Evolutionary conservation across 2,329 filamentous ascomycete genomes (phyloP), one percentile per base, ranked within the genome.

Genomic region (Grosmannia clavigera): DNA sequence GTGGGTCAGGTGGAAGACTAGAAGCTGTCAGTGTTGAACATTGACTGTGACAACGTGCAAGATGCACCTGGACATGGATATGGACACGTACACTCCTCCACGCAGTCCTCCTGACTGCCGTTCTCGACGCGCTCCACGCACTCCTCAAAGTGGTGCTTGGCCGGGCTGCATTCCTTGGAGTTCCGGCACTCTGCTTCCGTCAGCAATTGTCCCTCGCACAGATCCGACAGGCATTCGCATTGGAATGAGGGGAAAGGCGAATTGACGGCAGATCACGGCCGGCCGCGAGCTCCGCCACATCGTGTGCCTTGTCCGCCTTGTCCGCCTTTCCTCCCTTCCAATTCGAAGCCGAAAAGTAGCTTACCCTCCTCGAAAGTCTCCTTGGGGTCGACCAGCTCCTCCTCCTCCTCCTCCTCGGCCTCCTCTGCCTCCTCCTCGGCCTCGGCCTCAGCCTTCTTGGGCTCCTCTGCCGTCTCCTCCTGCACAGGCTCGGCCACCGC

Each of bases 1-100:
- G 82, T 97, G 94, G 69, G 89, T 86, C 69, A 99, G 89, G 78
- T 99, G 92, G 88, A 99, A 99, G 82, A 96, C 92, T 96, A 58
- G 14, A 55, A 11, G 1, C 7, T 27, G 55, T 66, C 46, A 62
- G 63, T 46, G 40, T 22, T 22, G 29, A 22, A 50, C 3, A 10
- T 5, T 10, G 11, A 35, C 33, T 9, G 33, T 35, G 31, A 27
- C 22, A 29, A 29, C 48, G 1, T 29, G 22, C 31, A 3, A 43
- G 40, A 33, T 27, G 16, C 22, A 50, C 33, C 2, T 35, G 33
- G 33, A 10, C 33, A 9, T 35, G 33, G 33, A 10, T 9, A 52
- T 3, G 6, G 16, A 12, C 2, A 68, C 92, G 77, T 87, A 97
- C 94, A 99, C 81, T 99, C 94, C 81, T 99, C 94, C 67, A 97